Conservation (phyloP, 2,329 filamentous ascomycete genomes). For the Basipetospora chlamydospora region DNA sequence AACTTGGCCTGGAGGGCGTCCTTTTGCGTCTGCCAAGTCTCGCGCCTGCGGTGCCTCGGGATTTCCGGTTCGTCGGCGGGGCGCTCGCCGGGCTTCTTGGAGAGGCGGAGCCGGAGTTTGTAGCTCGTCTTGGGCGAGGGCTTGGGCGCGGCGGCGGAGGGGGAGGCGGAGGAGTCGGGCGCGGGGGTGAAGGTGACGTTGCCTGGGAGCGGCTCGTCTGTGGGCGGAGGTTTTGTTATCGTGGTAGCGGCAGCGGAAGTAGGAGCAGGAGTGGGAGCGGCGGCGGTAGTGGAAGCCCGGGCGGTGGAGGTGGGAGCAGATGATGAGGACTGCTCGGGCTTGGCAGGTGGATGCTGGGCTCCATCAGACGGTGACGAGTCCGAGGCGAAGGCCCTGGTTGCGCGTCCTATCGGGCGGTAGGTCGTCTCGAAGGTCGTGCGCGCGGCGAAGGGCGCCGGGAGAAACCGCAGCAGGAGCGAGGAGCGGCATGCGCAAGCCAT, state of each 20-base stretch:
- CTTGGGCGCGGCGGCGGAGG: neutral
- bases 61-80: neutral
- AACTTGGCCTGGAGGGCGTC: slow-evolving; percentile 63
- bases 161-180: neutral
- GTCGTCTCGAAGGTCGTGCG: no score
- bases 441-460: neutral
- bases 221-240: no score
- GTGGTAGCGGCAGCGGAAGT: neutral
- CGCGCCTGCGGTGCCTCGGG: no score
- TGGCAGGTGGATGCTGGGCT: no score
- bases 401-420: no score
- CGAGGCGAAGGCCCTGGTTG: no score
- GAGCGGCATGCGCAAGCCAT: slow-evolving; percentile 4
- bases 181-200: no score
- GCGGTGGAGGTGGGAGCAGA: neutral
- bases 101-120: neutral
- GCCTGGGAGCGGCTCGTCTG: no score
- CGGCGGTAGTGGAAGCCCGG: neutral
- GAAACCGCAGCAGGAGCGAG: no score
- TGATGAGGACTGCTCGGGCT: neutral
- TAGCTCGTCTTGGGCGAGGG: neutral
- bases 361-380: no score
- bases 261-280: neutral
- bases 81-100: no score
- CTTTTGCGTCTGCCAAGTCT: slow-evolving; percentile 67